phyloP scores from a whole-genome alignment of 2,329 filamentous ascomycete species.

The Cercospora brassicicola region DNA sequence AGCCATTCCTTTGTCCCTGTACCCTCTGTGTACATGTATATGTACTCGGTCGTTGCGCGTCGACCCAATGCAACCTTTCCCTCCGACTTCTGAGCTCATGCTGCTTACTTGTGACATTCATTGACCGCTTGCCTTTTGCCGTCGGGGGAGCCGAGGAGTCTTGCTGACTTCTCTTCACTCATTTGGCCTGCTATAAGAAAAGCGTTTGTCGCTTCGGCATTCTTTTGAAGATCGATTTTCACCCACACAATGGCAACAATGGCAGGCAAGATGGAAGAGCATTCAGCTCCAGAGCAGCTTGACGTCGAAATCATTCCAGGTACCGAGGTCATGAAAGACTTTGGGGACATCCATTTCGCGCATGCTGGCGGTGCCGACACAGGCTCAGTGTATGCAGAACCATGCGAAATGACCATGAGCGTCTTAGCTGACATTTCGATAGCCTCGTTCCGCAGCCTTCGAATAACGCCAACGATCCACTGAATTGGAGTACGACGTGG shows the following conservation, averaged over 20 bases:
- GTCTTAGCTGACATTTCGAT: background rate
- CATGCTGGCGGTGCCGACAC: conserved; percentile 31
- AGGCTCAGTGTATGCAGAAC: conserved; percentile 32
- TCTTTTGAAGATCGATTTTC: background rate
- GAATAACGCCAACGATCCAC: conserved; percentile 29
- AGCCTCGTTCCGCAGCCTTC: conserved; percentile 35
- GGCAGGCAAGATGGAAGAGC: conserved; percentile 9
- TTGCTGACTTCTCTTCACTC: background rate
- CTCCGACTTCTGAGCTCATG: background rate
- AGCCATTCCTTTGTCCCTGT: background rate
- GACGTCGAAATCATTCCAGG: conserved; percentile 36
- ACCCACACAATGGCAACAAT: conserved; percentile 4
- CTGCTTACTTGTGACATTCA: background rate
- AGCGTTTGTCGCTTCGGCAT: background rate
- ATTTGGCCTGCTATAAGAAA: background rate
- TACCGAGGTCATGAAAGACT: conserved; percentile 36
- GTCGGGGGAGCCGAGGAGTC: background rate
- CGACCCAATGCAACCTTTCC: background rate
- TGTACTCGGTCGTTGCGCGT: background rate
- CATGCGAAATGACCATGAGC: background rate
- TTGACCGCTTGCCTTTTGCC: background rate
- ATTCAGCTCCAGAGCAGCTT: conserved; percentile 26
- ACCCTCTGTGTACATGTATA: background rate
- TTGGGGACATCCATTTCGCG: conserved; percentile 31
- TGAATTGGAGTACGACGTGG: conserved; percentile 35